Evolutionary conservation across 2,329 filamentous ascomycete genomes (phyloP).

Genomic region (Balansia obtecta): DNA sequence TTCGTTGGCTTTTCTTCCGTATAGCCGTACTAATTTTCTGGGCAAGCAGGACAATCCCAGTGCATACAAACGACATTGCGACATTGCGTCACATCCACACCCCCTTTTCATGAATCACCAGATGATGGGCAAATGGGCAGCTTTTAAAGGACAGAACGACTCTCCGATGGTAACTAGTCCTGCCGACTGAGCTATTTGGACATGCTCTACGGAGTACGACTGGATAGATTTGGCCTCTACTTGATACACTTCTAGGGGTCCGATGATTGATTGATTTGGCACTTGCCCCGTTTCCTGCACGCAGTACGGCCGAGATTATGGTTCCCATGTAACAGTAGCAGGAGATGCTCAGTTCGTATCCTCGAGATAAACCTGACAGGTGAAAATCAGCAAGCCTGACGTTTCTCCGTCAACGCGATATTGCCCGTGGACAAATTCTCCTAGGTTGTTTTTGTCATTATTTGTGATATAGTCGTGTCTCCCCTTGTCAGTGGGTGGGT

Average conservation of each 20-base stretch:
- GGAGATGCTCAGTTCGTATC: background rate
- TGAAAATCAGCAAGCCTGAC: no score
- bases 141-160: background rate
- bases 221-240: no score
- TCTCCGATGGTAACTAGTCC: background rate
- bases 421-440: no score
- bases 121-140: background rate
- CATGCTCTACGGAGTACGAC: background rate
- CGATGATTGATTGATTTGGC: background rate
- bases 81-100: slow-evolving; percentile 2
- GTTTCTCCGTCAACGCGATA: no score
- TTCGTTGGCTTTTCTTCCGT: no score
- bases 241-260: background rate
- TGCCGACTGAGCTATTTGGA: background rate
- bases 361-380: background rate
- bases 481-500: no score
- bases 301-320: background rate
- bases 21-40: background rate
- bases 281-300: background rate
- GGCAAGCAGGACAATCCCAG: background rate
- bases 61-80: background rate
- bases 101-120: slow-evolving; percentile 3
- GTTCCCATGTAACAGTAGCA: background rate
- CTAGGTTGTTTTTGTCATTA: no score
- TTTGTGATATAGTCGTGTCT: no score